Conservation (phyloP, 129 eudicot genomes). For the Erigeron canadensis region DNA sequence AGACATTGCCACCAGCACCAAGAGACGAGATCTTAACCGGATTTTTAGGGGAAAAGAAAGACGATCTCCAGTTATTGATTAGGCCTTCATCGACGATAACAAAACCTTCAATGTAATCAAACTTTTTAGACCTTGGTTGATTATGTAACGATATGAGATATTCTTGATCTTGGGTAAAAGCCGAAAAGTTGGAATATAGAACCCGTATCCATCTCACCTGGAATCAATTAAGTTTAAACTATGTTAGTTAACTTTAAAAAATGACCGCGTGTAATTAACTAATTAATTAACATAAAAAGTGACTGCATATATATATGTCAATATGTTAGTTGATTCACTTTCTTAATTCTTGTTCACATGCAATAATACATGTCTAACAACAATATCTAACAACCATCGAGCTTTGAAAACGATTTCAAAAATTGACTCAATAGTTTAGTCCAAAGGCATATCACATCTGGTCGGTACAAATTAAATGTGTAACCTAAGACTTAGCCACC, state of each 20-base stretch:
- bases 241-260: neutral
- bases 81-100: slow-evolving; percentile 91
- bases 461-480: slow-evolving; percentile 7
- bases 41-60: slow-evolving; percentile 77
- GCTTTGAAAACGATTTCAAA: slow-evolving; percentile 16
- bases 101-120: slow-evolving; percentile 89
- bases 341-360: slow-evolving; percentile 18
- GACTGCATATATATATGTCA: neutral
- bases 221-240: neutral
- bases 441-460: slow-evolving; percentile 26
- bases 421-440: slow-evolving; percentile 7
- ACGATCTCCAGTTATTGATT: slow-evolving; percentile 91
- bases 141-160: slow-evolving; percentile 67
- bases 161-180: slow-evolving; percentile 86
- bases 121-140: slow-evolving; percentile 43
- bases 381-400: slow-evolving; percentile 6
- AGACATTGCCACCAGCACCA: slow-evolving; percentile 56
- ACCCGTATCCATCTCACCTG: slow-evolving; percentile 98
- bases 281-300: neutral
- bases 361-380: slow-evolving; percentile 15
- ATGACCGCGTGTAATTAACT: slow-evolving; percentile 1
- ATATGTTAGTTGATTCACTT: neutral
- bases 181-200: slow-evolving; percentile 72
- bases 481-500: slow-evolving; percentile 30
- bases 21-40: slow-evolving; percentile 79